Evolutionary conservation across 2,329 filamentous ascomycete genomes (phyloP), one percentile per base, ranked within the genome.

Genomic region (Tothia fuscella): DNA sequence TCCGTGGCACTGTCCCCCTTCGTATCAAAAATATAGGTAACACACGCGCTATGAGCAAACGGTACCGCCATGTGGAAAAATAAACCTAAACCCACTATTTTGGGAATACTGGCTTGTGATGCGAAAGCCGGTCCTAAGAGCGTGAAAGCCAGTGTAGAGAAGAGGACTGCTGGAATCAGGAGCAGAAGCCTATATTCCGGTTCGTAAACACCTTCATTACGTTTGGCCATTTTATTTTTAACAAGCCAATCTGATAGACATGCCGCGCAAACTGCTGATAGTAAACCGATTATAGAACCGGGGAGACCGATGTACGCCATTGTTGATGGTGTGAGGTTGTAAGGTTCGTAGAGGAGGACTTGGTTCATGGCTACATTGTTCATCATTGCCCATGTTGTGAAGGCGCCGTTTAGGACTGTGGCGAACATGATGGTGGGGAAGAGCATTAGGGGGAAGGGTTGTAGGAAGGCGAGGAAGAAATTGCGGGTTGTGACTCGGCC

Each of bases 221-320:
- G 45, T 20, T 46, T 40, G 4, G 53, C 45, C 9, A 55, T 38
- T 19, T 32, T 37, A n/a, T n/a, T n/a, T 38, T 49, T 51, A 21
- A 66, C 42, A 25, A 66, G 52, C 53, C 58, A 63, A 51, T 67
- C 67, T 47, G 64, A 67, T 35, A 68, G 49, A 2, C 63, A 64
- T 2, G 66, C 67, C 0, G 63, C 60, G 1, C 64, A 47, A 6
- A 68, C 29, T 43, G 66, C 60, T 20, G 66, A 68, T 17, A 73
- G 51, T 20, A 70, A 58, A 6, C 56, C 64, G 9, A 68, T 57
- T 42, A 72, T 51, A 49, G 71, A 67, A 0, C 69, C 67, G 1
- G 68, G 68, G 20, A 74, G 56, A 25, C 65, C 67, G 48, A 71
- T 68, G 29, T 72, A 58, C 0, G 71, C 71, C 1, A 66, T 67